These are phyloP conservation scores for Candida saitoana DNA, from an alignment of 805 yeast species.

Conservation along the genomic window DNA sequence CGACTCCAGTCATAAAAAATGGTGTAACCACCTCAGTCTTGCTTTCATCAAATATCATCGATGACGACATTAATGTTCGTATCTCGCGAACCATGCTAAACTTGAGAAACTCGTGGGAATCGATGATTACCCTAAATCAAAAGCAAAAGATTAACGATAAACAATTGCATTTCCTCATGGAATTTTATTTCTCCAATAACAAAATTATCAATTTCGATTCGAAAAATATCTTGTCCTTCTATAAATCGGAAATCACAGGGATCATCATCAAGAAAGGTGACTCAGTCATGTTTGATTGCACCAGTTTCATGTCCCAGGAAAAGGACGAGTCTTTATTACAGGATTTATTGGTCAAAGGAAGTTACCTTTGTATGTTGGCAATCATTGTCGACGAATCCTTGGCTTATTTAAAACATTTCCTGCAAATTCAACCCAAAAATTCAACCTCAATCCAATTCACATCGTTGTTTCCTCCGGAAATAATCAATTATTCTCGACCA, in stretches of 20 bases:
- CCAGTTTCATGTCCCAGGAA: constrained; percentile 3
- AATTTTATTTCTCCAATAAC: constrained; percentile 21
- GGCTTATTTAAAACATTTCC: constrained; percentile 14
- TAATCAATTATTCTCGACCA: constrained; percentile 1
- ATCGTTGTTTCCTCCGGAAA: constrained; percentile 23
- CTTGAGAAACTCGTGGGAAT: constrained; percentile 26
- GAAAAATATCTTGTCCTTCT: constrained; percentile 20
- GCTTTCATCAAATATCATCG: not conserved
- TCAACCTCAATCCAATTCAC: constrained; percentile 13
- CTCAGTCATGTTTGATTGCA: constrained; percentile 10
- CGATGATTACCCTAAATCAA: constrained; percentile 17
- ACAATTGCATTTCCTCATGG: constrained; percentile 28
- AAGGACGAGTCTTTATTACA: constrained; percentile 2
- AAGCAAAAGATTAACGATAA: constrained; percentile 16
- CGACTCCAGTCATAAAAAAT: not conserved
- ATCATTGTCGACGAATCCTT: constrained; percentile 31
- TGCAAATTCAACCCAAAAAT: constrained; percentile 7
- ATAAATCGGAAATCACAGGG: constrained; percentile 20
- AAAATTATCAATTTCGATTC: constrained; percentile 17
- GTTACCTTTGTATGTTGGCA: constrained; percentile 27
- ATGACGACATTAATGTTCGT: constrained; percentile 1
- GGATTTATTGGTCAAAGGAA: constrained; percentile 16
- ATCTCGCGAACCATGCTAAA: constrained; percentile 6
- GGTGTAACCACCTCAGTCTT: not conserved
- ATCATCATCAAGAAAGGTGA: constrained; percentile 15